Percentiles rank a stretch among this genome's conserved stretches.
phyloP scores from a whole-genome alignment of 1,139 yeast species.

The Suhomyces anneliseae region DNA sequence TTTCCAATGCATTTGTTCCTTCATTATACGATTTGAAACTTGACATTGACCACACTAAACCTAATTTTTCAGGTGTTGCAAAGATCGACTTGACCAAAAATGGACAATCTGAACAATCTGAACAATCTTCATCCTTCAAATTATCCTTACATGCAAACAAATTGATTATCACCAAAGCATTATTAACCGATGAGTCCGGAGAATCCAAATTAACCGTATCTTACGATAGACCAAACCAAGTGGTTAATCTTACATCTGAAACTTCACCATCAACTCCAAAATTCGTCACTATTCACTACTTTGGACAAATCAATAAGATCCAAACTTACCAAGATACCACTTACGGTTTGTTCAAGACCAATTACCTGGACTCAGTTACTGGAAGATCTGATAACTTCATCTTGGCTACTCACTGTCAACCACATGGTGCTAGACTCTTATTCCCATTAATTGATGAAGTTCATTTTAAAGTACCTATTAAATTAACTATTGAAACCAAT shows the following conservation, averaged over 20 bases:
- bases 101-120: conserved; percentile 25
- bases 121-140: conserved; percentile 16
- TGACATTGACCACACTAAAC: conserved; percentile 47
- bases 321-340: conserved; percentile 59
- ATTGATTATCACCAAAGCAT: conserved; percentile 35
- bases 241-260: conserved; percentile 24
- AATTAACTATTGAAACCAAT: conserved; percentile 47
- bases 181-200: conserved; percentile 1
- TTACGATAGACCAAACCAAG: conserved; percentile 41
- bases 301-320: conserved; percentile 58
- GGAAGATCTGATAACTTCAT: conserved; percentile 50
- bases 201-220: conserved; percentile 19
- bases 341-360: conserved; percentile 67
- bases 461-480: conserved; percentile 50
- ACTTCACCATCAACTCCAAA: conserved; percentile 1
- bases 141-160: conserved; percentile 44
- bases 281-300: conserved; percentile 26
- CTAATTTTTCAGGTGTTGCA: conserved; percentile 55
- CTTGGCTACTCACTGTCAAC: conserved; percentile 71
- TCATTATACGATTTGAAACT: conserved; percentile 43
- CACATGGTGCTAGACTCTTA: conserved; percentile 57
- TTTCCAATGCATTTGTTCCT: conserved; percentile 41
- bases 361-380: conserved; percentile 50
- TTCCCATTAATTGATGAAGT: conserved; percentile 71
- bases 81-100: conserved; percentile 33